Base-by-base conservation (phyloP, 768 basidiomycete genomes). In the Agrocybe praecox region DNA sequence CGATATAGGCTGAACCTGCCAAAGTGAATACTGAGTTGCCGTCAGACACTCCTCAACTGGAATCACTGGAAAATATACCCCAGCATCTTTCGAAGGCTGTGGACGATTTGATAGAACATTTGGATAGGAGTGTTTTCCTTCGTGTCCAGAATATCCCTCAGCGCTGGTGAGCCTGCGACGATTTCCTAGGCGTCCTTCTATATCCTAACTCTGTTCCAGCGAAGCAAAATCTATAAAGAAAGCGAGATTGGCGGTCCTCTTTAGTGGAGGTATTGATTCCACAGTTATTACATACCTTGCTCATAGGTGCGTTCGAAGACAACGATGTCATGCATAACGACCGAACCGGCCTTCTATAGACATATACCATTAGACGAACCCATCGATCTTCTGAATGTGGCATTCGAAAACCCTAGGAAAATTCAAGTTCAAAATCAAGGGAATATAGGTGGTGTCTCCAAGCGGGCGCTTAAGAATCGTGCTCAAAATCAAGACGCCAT, bases 251-350 rank as follows among this genome's bases (percentile, higher is more conserved):
- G 94, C 90, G 2, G 80, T 99, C 9, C 80, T 99, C 9, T 99
- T 98, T 71, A 96, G 94, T 34, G 97, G 97, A 26, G 97, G 97
- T 0, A 93, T 99, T 44, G 97, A 99, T 68, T 98, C 89, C 11
- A 89, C 96, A 0, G 75, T 92, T 40, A 65, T 98, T 7, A 86
- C 96, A 0, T 88, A 83, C 65, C 76, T 99, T 6, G 90, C 94
- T 1, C 83, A 96, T 65, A 77, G 76, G 89, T 92, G 65, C 50
- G 81, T 24, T 65, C 26, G 23, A 34, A 15, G 33, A 42, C 26
- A 9, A 40, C 5, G 19, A 23, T 9, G n/a, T 24, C 15, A 21
- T 29, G 19, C 46, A 26, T 12, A 50, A 40, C 34, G 58, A 52
- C 45, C 45, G 21, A n/a, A n/a, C 52, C 29, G 23, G 53, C 21